phyloP scores from a whole-genome alignment of 371 early-diverging fungal genomes.

The Lichtheimia corymbifera region DNA sequence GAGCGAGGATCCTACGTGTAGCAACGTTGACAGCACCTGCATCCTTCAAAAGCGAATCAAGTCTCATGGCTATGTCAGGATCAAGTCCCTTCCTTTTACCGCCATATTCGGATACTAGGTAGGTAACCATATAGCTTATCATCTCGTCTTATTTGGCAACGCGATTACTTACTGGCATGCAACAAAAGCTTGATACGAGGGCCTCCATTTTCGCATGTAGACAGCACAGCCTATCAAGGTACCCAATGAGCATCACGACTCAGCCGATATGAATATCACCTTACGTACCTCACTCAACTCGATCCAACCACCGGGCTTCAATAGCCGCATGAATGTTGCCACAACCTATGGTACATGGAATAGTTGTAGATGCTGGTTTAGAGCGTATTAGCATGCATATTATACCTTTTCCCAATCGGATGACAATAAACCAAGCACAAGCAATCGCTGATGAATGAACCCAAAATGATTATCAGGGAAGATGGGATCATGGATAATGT shows the following conservation, averaged over 20 bases:
- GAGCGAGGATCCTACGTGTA: slow-evolving; percentile 3
- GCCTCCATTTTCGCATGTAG: not conserved
- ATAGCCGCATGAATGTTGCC: slow-evolving; percentile 24
- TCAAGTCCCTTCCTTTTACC: not conserved
- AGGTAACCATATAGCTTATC: not conserved
- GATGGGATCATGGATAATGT: slow-evolving; percentile 49
- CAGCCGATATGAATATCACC: not conserved
- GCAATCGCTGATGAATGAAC: slow-evolving; percentile 35
- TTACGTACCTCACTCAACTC: slow-evolving; percentile 27
- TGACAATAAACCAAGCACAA: slow-evolving; percentile 25
- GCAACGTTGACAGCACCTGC: slow-evolving; percentile 2
- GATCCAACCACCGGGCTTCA: slow-evolving; percentile 47
- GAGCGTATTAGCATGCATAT: not conserved
- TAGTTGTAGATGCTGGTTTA: not conserved
- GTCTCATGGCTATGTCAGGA: not conserved
- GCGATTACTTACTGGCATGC: not conserved
- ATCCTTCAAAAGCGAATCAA: slow-evolving; percentile 1
- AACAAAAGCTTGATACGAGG: not conserved
- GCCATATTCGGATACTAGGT: not conserved
- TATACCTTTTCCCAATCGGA: slow-evolving; percentile 19
- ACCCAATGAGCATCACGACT: not conserved
- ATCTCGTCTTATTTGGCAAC: not conserved
- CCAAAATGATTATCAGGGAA: slow-evolving; percentile 35
- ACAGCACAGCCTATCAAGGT: not conserved
- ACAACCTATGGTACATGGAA: slow-evolving; percentile 6